Base-by-base conservation (phyloP, 2,329 filamentous ascomycete species). In the Fusarium temperatum region DNA sequence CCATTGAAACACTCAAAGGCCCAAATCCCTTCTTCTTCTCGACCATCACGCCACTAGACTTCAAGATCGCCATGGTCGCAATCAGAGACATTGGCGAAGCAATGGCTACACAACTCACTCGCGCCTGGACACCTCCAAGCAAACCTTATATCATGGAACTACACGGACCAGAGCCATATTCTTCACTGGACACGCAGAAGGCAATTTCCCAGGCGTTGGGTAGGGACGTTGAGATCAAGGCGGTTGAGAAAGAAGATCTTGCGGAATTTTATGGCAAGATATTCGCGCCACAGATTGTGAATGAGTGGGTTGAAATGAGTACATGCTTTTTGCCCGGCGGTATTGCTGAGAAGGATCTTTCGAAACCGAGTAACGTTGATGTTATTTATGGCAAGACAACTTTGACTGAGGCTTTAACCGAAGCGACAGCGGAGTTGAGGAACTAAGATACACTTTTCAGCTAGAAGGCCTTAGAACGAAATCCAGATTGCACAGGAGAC, bases 11-110 rank as follows among this genome's bases (percentile, higher is more conserved):
- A 0, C 66, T 83, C 39, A 71, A 75, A 24, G 68, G 41, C 1
- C 57, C 75, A 3, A 48, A 75, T 1, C 78, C 80, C 2, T 82
- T 80, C 70, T 80, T 84, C 62, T 80, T 68, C 54, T 82, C 82
- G 1, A 79, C 80, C 3, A 73, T 83, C 22, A 80, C 80, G 1
- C 82, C 83, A 1, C 47, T 81, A 5, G 80, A 82, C 15, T 79
- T 69, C 44, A 68, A 78, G 28, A 36, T 82, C 15, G 78, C 79
- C 2, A 83, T 83, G 81, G 78, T 81, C 7, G 78, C 79, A 0
- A 66, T 77, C 35, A 57, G 62, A 9, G 76, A 80, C 20, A 77
- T 81, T 56, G 77, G 78, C 6, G 55, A 57, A 7, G 39, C 54
- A 17, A 67, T 83, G 30, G 81, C 81, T 1, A 62, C 73, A 10